Conservation (phyloP, 1,284 basidiomycete species). For the Ustilago hordei region DNA sequence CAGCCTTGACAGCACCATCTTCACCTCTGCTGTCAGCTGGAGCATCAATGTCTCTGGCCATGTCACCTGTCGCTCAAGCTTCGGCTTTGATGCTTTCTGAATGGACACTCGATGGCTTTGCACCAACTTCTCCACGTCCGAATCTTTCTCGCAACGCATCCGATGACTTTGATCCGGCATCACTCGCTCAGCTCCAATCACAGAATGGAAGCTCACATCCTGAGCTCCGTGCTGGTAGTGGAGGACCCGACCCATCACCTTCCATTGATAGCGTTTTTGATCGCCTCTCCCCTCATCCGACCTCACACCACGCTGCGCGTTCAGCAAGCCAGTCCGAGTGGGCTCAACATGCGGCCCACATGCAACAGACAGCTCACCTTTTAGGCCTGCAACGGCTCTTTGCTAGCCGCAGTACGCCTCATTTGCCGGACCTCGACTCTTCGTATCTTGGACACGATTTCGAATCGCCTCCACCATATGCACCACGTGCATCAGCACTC, state of each 20-base stretch:
- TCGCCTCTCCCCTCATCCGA: slow-evolving; percentile 94
- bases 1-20: slow-evolving; percentile 31
- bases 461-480: slow-evolving; percentile 49
- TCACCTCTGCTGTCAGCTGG: slow-evolving; percentile 24
- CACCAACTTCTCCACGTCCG: slow-evolving; percentile 24
- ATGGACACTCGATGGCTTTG: slow-evolving; percentile 29
- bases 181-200: slow-evolving; percentile 33
- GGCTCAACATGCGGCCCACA: slow-evolving; percentile 46
- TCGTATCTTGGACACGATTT: slow-evolving; percentile 37
- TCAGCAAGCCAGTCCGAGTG: slow-evolving; percentile 86
- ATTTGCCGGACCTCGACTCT: slow-evolving; percentile 45
- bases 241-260: slow-evolving; percentile 14
- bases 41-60: slow-evolving; percentile 32
- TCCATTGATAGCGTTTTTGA: slow-evolving; percentile 74
- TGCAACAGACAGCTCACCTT: slow-evolving; percentile 46
- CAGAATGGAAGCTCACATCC: slow-evolving; percentile 37
- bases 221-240: slow-evolving; percentile 22
- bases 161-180: slow-evolving; percentile 44
- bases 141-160: slow-evolving; percentile 32
- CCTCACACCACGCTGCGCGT: slow-evolving; percentile 92
- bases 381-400: slow-evolving; percentile 46
- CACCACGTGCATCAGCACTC: slow-evolving; percentile 32
- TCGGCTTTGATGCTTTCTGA: slow-evolving; percentile 28
- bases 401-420: slow-evolving; percentile 46
- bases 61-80: slow-evolving; percentile 33